These are phyloP conservation scores for Neckera pumila DNA, from an alignment of 225 moss, liverwort and hornwort species.

Conservation along the genomic window DNA sequence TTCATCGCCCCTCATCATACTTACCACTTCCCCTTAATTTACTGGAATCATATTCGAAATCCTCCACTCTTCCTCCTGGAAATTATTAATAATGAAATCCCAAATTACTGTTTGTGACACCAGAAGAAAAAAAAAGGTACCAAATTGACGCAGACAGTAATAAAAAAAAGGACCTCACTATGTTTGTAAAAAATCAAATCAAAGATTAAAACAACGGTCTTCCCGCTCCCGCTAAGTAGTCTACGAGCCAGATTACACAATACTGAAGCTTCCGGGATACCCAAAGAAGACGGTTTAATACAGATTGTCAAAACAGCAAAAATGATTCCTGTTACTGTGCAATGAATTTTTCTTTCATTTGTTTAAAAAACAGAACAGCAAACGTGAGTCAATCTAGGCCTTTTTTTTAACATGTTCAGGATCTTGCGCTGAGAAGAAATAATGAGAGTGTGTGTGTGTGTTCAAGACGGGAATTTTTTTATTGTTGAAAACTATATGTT, in stretches of 20 bases:
- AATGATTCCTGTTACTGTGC: background rate
- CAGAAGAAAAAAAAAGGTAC: background rate
- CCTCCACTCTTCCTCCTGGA: background rate
- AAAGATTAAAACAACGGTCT: background rate
- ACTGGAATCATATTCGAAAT: background rate
- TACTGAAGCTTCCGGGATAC: background rate
- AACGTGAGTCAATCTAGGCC: background rate
- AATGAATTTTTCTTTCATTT: background rate
- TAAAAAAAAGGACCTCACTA: background rate
- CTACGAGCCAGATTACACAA: background rate
- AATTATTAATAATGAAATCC: background rate
- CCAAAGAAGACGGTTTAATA: background rate
- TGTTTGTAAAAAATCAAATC: background rate
- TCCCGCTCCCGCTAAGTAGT: background rate
- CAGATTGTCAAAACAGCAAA: background rate
- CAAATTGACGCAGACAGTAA: background rate
- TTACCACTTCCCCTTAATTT: conserved; percentile 8
- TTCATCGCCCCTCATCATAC: conserved; percentile 48
- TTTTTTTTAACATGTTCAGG: background rate
- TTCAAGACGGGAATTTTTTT: background rate
- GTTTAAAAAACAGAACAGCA: background rate
- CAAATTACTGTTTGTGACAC: background rate
- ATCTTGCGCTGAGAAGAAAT: background rate
- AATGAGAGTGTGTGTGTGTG: background rate
- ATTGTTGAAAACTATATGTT: background rate